Evolutionary conservation across 129 eudicot genomes (phyloP).

Genomic region (Pulicaria dysenterica): DNA sequence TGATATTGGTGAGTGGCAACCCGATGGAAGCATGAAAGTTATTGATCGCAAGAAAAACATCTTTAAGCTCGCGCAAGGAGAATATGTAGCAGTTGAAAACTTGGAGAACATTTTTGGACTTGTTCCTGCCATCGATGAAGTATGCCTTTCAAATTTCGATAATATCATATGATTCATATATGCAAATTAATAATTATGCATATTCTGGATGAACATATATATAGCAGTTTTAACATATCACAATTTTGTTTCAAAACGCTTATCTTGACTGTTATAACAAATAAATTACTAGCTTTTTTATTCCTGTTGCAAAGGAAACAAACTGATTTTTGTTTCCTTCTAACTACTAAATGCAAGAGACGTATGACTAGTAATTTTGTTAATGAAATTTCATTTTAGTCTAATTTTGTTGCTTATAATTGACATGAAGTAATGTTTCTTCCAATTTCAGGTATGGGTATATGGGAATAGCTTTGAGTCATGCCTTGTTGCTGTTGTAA

Average conservation of each 20-base stretch:
- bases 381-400: neutral
- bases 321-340: too few species aligned
- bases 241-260: too few species aligned
- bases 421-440: constrained; percentile 3
- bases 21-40: constrained; percentile 87
- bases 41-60: constrained; percentile 88
- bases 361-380: neutral
- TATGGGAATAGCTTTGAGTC: constrained; percentile 93
- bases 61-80: constrained; percentile 92
- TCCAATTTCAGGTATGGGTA: constrained; percentile 67
- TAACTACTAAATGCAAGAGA: too few species aligned
- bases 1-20: constrained; percentile 91
- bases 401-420: neutral
- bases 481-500: constrained; percentile 72
- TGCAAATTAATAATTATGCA: too few species aligned
- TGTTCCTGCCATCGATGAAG: constrained; percentile 70
- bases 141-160: neutral
- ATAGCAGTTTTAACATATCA: too few species aligned
- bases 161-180: neutral
- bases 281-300: too few species aligned
- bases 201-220: too few species aligned
- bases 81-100: constrained; percentile 92
- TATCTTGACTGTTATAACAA: too few species aligned
- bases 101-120: constrained; percentile 79
- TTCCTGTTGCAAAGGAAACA: too few species aligned